Percentiles rank a stretch among this genome's conserved stretches.
phyloP scores from a whole-genome alignment of 352 stramenopile species.

The Phytophthora tubulina region DNA sequence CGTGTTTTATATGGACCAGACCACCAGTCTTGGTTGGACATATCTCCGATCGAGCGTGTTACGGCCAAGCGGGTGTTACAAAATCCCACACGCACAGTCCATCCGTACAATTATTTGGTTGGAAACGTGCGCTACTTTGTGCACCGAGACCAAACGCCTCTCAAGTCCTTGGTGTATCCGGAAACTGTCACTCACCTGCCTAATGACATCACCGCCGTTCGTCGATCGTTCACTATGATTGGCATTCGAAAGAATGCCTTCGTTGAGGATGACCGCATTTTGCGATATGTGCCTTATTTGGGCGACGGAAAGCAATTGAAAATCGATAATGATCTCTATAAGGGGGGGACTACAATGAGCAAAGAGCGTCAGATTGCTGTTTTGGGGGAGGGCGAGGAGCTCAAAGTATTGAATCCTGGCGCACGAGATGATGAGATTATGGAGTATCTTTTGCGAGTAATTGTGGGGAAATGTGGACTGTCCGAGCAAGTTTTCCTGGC shows the following conservation, averaged over 20 bases:
- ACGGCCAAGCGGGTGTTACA: conserved; percentile 39
- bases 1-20: conserved; percentile 28
- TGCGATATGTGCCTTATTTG: conserved; percentile 92
- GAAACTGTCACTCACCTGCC: conserved; percentile 67
- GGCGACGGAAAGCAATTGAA: conserved; percentile 70
- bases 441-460: conserved; percentile 67
- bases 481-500: conserved; percentile 59
- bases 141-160: conserved; percentile 16
- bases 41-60: conserved; percentile 48
- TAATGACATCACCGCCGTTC: conserved; percentile 55
- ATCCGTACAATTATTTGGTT: conserved; percentile 49
- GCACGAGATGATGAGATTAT: conserved; percentile 66
- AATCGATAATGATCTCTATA: conserved; percentile 72
- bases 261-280: conserved; percentile 84
- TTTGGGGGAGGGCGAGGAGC: conserved; percentile 46
- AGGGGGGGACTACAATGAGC: conserved; percentile 61
- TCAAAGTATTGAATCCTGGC: conserved; percentile 49
- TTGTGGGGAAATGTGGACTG: conserved; percentile 57
- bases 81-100: conserved; percentile 10
- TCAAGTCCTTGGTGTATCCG: conserved; percentile 43
- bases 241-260: conserved; percentile 77
- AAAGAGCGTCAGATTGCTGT: conserved; percentile 57
- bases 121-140: conserved; percentile 55
- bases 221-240: conserved; percentile 72
- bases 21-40: conserved; percentile 34